Conservation (phyloP, 1,139 yeast species). For the Sugiyamaella sp. region DNA sequence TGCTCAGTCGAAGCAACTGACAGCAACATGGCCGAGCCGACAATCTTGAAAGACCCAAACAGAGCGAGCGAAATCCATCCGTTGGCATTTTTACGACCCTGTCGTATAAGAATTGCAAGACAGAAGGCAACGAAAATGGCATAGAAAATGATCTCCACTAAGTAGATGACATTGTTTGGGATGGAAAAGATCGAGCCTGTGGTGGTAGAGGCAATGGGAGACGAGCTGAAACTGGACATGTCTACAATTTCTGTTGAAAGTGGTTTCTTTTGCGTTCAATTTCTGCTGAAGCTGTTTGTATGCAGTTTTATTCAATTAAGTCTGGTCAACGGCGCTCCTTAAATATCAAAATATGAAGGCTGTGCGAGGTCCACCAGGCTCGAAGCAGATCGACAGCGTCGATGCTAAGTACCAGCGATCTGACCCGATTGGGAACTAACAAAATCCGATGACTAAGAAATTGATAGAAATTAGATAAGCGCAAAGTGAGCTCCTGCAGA, state of each 20-base stretch:
- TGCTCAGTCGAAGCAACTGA: slow-evolving; percentile 19
- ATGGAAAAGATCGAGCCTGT: slow-evolving; percentile 16
- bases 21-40: slow-evolving; percentile 21
- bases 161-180: slow-evolving; percentile 20
- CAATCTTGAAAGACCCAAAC: slow-evolving; percentile 19
- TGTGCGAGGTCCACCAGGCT: too few species aligned
- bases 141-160: slow-evolving; percentile 21
- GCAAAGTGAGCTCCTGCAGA: neutral
- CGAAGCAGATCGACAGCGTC: neutral
- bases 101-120: slow-evolving; percentile 9
- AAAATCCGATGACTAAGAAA: slow-evolving; percentile 13
- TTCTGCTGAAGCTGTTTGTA: too few species aligned
- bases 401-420: neutral
- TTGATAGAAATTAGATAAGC: neutral
- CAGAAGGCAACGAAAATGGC: slow-evolving; percentile 10
- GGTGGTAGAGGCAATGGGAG: slow-evolving; percentile 6
- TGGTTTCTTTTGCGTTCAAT: too few species aligned
- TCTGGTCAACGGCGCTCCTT: neutral
- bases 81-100: slow-evolving; percentile 16
- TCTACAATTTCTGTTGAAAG: neutral
- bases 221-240: neutral
- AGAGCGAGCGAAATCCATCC: slow-evolving; percentile 22
- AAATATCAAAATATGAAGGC: neutral
- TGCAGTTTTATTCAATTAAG: too few species aligned
- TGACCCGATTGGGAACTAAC: neutral